Evolutionary conservation across 192 early-diverging fungal species (phyloP).

Genomic region (Chytriomyces confervae): DNA sequence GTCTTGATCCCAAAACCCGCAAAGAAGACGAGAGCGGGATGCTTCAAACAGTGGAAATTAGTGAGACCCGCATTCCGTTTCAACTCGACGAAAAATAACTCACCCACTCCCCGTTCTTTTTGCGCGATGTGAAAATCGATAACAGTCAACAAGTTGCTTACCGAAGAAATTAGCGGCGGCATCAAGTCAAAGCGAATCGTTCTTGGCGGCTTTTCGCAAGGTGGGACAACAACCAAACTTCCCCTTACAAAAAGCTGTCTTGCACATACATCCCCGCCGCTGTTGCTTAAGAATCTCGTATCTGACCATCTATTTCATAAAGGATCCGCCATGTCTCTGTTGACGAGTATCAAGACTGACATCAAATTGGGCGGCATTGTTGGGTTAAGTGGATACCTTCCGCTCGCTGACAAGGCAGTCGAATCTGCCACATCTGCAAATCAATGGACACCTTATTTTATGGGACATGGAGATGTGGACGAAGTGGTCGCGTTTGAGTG

Average conservation of each 20-base stretch:
- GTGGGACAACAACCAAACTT: slow-evolving; percentile 3
- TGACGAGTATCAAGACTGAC: slow-evolving; percentile 74
- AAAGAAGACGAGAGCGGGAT: slow-evolving; percentile 78
- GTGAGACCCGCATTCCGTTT: slow-evolving; percentile 24
- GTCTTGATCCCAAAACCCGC: slow-evolving; percentile 49
- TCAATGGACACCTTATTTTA: slow-evolving; percentile 74
- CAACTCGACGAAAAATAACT: not conserved
- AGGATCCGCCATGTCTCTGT: slow-evolving; percentile 72
- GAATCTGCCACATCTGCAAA: slow-evolving; percentile 27
- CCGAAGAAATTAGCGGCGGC: slow-evolving; percentile 76
- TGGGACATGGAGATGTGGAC: slow-evolving; percentile 85
- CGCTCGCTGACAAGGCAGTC: slow-evolving; percentile 54
- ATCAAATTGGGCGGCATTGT: slow-evolving; percentile 72
- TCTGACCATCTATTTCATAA: not conserved
- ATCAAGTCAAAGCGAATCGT: slow-evolving; percentile 85
- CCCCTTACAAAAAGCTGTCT: not conserved
- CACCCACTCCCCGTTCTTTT: not conserved
- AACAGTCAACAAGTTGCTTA: slow-evolving; percentile 64
- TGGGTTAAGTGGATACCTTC: slow-evolving; percentile 82
- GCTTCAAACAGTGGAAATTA: slow-evolving; percentile 59
- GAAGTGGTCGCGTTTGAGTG: slow-evolving; percentile 72
- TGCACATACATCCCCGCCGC: not conserved
- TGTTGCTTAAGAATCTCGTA: too few species aligned
- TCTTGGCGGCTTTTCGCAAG: slow-evolving; percentile 95
- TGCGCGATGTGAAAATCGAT: not conserved